These are phyloP conservation scores for Tetracentron sinense DNA, from an alignment of 164 flowering plant genomes.

Conservation along the genomic window DNA sequence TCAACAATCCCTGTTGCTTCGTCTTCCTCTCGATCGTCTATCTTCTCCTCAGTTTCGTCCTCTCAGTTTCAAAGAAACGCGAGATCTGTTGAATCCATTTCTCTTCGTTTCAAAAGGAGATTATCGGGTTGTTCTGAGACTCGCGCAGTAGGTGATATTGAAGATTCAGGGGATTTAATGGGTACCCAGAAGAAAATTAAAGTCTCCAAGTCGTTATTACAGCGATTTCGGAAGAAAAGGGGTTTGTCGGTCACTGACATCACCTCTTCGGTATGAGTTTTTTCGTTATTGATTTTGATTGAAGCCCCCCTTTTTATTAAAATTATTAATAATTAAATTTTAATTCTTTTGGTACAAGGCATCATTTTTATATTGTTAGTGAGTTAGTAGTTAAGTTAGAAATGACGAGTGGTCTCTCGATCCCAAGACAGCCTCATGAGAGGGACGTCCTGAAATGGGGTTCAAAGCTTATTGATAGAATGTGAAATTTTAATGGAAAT, in stretches of 20 bases:
- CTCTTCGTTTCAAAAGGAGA: constrained; percentile 37
- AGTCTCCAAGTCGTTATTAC: constrained; percentile 37
- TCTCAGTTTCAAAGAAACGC: constrained; percentile 19
- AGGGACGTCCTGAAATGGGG: neutral
- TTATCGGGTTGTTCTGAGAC: constrained; percentile 19
- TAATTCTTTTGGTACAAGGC: no score
- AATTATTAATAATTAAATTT: no score
- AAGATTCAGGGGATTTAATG: constrained; percentile 39
- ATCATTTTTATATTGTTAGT: no score
- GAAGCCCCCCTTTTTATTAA: no score
- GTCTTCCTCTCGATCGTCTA: constrained; percentile 13
- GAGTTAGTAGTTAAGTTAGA: no score
- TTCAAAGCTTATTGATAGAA: neutral
- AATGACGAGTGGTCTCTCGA: no score
- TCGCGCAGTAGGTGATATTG: constrained; percentile 34
- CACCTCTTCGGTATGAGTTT: constrained; percentile 53
- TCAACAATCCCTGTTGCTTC: constrained; percentile 12
- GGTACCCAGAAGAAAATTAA: constrained; percentile 35
- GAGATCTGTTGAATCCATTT: constrained; percentile 33
- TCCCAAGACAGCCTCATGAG: no score
- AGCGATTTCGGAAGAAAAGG: constrained; percentile 51
- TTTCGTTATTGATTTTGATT: neutral
- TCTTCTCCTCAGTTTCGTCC: constrained; percentile 4
- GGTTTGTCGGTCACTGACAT: constrained; percentile 74
- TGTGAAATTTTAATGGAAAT: neutral